These are phyloP conservation scores for Nitzschia sp. DNA, from an alignment of 108 stramenopile genomes.

Conservation along the genomic window DNA sequence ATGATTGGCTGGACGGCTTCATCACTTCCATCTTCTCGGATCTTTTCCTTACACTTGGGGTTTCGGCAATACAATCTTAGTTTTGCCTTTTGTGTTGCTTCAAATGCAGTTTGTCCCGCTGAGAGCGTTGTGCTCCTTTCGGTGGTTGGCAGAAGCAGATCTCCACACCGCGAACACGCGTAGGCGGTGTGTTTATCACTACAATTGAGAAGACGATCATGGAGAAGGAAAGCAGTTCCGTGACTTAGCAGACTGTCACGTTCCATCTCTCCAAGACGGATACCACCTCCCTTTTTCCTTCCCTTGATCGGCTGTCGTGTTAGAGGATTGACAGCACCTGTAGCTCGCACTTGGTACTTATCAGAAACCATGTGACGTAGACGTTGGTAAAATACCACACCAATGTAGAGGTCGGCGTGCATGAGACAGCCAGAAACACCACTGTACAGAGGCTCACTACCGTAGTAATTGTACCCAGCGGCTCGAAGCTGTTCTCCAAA, in stretches of 20 bases:
- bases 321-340: slow-evolving; percentile 92
- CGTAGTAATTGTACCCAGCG: slow-evolving; percentile 98
- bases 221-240: slow-evolving; percentile 92
- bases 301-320: slow-evolving; percentile 99
- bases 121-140: slow-evolving; percentile 77
- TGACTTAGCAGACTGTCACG: slow-evolving; percentile 96
- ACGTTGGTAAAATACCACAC: slow-evolving; percentile 98
- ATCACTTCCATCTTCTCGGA: slow-evolving; percentile 66
- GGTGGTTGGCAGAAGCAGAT: slow-evolving; percentile 81
- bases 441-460: slow-evolving; percentile 97
- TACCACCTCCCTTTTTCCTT: slow-evolving; percentile 96
- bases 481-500: slow-evolving; percentile 97
- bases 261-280: slow-evolving; percentile 99
- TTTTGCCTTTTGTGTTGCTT: slow-evolving; percentile 65
- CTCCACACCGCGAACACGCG: slow-evolving; percentile 90
- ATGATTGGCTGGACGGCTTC: slow-evolving; percentile 84
- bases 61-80: slow-evolving; percentile 79
- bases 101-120: slow-evolving; percentile 69
- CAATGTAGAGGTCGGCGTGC: slow-evolving; percentile 98
- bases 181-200: slow-evolving; percentile 92
- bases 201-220: slow-evolving; percentile 94
- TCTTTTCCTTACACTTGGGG: slow-evolving; percentile 60
- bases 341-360: slow-evolving; percentile 98
- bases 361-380: slow-evolving; percentile 99
- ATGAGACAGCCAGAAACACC: slow-evolving; percentile 95